Evolutionary conservation across 2,329 filamentous ascomycete species (phyloP), one percentile per base, ranked within the genome.

Genomic region (Microcyclospora tardicrescens): DNA sequence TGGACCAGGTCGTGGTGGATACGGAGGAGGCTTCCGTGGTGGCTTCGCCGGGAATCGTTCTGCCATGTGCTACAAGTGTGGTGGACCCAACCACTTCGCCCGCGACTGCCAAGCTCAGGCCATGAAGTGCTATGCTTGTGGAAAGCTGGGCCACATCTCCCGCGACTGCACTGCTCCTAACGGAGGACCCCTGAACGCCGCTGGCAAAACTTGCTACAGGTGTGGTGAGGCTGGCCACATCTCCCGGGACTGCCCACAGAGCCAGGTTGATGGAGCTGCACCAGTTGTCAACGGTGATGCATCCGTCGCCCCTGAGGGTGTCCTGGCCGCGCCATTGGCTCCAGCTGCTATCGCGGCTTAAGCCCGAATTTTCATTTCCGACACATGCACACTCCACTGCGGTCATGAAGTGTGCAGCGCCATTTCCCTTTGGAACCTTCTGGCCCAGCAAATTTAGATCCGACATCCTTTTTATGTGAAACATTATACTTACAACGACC

Each of bases 101-200:
- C 83, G 91, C 49, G 91, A 98, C 59, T 98, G 91, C 73, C 91
- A 96, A 71, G 87, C 91, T 52, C 86, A 94, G 66, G 84, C 86
- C 47, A 93, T 94, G 85, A 95, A 95, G 71, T 95, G 87, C 73
- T 95, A 94, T 58, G 87, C 87, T 50, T 95, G 87, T 61, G 87
- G 87, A 61, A 94, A 94, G 71, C 77, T 93, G 39, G 85, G 85
- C 37, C 86, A 94, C 68, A 94, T 94, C 63, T 93, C 84, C 42
- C 75, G 79, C 55, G 91, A 98, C 66, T 98, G 91, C 73, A 94
- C 87, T 34, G 85, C 89, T 45, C 89, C 91, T 48, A 96, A 96
- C 63, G 91, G 91, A 41, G 91, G 91, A 16, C 86, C 89, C 34
- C 73, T 96, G 51, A 95, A 91, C 75, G 93, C 85, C 48, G 85